Percentiles rank a stretch among this genome's conserved stretches.
These are phyloP conservation scores for Hygrocybe coccinea DNA, from an alignment of 768 basidiomycete genomes.

Conservation along the genomic window DNA sequence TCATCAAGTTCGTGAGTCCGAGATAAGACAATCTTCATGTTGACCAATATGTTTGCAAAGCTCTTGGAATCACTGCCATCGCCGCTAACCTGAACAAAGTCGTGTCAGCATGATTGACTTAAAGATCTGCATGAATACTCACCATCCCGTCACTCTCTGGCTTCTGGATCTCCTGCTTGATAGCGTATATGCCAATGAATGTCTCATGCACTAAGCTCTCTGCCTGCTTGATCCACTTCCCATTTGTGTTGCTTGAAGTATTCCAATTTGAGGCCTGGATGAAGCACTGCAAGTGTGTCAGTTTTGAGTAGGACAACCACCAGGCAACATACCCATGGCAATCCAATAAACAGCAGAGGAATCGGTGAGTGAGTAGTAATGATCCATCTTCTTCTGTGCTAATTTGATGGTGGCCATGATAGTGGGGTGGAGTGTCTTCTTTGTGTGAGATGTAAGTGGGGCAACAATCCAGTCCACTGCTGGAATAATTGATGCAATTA, in stretches of 20 bases:
- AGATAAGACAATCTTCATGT: constrained; percentile 23
- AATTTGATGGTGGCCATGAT: constrained; percentile 15
- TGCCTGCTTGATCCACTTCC: constrained; percentile 27
- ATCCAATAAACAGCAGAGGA: constrained; percentile 17
- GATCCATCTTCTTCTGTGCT: constrained; percentile 15
- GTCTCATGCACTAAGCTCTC: too few species aligned
- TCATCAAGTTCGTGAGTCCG: constrained; percentile 24
- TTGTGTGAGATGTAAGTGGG: constrained; percentile 5
- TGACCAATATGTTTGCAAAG: constrained; percentile 20
- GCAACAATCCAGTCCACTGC: constrained; percentile 31
- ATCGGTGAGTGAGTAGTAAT: constrained; percentile 13
- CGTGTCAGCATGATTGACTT: not conserved
- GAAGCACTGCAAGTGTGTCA: constrained; percentile 13
- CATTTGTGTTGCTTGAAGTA: constrained; percentile 31
- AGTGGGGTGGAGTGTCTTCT: constrained; percentile 1
- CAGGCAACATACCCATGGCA: constrained; percentile 19
- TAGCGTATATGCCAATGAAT: too few species aligned
- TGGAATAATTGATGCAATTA: constrained; percentile 25
- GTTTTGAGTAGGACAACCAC: not conserved
- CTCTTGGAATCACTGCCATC: constrained; percentile 9
- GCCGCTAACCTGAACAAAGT: constrained; percentile 9
- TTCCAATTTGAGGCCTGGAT: constrained; percentile 31
- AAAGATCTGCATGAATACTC: too few species aligned
- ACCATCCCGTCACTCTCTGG: too few species aligned
- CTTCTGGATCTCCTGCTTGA: too few species aligned